A percentile compares a stretch with the other conserved stretches of the same genome.
Conservation (phyloP, 1,284 basidiomycete genomes). For the Ceratobasidium sp. region DNA sequence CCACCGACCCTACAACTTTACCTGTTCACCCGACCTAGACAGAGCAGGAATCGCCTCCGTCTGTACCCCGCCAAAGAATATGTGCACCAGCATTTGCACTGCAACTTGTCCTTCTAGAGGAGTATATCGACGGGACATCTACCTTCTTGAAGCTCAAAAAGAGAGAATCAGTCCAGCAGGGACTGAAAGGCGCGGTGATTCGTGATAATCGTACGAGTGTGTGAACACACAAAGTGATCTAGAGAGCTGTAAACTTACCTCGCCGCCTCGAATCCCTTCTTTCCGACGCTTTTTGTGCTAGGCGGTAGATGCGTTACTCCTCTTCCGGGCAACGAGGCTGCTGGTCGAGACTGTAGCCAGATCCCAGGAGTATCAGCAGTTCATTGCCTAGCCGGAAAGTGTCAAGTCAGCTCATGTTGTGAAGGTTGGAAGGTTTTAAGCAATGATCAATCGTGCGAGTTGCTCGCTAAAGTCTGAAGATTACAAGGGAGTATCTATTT, state of each 20-base stretch:
- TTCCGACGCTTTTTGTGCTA: neutral
- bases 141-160: neutral
- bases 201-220: neutral
- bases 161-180: neutral
- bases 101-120: neutral
- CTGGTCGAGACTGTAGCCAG: neutral
- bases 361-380: neutral
- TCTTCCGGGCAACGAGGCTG: neutral
- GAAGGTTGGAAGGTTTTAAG: neutral
- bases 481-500: too few species aligned
- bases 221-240: neutral
- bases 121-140: neutral
- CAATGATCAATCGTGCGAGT: neutral
- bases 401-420: neutral
- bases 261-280: neutral
- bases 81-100: neutral
- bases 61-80: neutral
- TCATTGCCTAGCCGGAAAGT: neutral
- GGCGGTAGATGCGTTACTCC: neutral
- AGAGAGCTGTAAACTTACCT: neutral
- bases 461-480: too few species aligned
- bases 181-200: neutral
- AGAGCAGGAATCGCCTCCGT: neutral
- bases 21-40: neutral
- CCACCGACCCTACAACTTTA: neutral